Conservation (phyloP, 75 land plant genomes). For the Cupressus sempervirens region DNA sequence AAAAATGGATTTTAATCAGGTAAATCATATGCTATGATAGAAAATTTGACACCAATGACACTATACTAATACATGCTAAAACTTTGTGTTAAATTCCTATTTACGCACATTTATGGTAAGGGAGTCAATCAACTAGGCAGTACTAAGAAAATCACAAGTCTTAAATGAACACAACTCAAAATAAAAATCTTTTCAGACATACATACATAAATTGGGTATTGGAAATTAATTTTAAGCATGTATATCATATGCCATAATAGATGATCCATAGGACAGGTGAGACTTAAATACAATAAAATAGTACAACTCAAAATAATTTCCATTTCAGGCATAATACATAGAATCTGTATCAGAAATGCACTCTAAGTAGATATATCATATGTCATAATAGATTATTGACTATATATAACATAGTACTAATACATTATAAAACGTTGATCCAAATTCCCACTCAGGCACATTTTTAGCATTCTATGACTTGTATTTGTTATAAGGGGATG, state of each 20-base stretch:
- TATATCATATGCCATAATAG: neutral
- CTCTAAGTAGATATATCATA: neutral
- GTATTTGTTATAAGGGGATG: neutral
- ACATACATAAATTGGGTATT: neutral
- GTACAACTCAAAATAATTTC: too few species aligned
- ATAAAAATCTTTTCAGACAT: neutral
- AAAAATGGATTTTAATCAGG: neutral
- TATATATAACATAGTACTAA: neutral
- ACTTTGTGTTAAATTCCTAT: neutral
- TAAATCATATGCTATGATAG: neutral
- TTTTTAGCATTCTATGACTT: neutral
- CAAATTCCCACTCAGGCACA: neutral
- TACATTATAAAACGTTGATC: neutral
- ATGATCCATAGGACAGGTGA: neutral
- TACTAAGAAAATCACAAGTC: neutral
- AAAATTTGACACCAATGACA: neutral
- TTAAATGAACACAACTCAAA: neutral
- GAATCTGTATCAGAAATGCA: neutral
- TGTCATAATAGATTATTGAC: neutral
- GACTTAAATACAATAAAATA: neutral
- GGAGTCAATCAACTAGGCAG: neutral
- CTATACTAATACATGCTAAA: neutral
- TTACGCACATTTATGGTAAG: neutral
- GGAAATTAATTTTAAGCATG: neutral
- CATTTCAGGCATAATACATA: neutral